Evolutionary conservation across 306 rosid species (phyloP).

Genomic region (Rosa rugosa): DNA sequence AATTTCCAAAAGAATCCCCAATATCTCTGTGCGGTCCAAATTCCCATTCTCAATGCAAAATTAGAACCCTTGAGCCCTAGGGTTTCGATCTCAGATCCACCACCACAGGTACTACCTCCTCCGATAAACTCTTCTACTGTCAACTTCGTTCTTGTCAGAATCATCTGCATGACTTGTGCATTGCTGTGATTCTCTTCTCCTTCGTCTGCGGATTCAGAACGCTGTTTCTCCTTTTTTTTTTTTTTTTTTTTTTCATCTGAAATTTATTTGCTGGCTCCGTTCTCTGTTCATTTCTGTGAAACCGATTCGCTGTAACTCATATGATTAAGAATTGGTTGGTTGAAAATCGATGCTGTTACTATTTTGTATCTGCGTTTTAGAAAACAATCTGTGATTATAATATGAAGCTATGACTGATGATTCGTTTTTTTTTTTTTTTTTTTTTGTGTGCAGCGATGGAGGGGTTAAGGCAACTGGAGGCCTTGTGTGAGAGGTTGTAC

Average conservation of each 20-base stretch:
- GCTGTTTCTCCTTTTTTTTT: neutral
- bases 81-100: constrained; percentile 24
- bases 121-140: neutral
- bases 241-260: neutral
- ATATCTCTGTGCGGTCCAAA: constrained; percentile 3
- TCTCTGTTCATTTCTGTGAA: neutral
- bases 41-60: constrained; percentile 7
- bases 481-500: constrained; percentile 61
- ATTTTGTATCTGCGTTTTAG: neutral
- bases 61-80: constrained; percentile 1
- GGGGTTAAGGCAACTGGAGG: constrained; percentile 57
- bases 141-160: neutral
- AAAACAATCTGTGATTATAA: neutral
- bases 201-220: neutral
- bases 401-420: neutral
- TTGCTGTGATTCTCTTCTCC: neutral
- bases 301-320: neutral
- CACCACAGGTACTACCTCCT: neutral
- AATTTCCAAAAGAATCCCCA: neutral
- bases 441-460: constrained; percentile 36
- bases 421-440: neutral
- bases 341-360: neutral
- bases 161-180: neutral
- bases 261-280: neutral
- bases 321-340: too few relatives aligned